Base-by-base conservation (phyloP, 2,329 filamentous ascomycete genomes). In the Fusarium guadeloupense region DNA sequence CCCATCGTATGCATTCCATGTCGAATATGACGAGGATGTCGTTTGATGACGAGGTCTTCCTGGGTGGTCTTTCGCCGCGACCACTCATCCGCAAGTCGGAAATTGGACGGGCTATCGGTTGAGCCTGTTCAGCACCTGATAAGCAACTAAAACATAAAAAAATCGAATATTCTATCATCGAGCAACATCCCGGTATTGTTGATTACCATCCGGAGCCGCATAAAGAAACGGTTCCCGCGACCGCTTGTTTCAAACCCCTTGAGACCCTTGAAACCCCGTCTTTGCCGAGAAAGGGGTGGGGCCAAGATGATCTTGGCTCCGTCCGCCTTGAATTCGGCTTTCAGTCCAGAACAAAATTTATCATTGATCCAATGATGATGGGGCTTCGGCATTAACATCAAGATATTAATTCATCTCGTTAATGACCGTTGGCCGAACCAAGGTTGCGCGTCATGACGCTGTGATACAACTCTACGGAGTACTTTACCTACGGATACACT, bases 101-200 rank as follows among this genome's bases (percentile, higher is more conserved):
- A 40, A 85, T 85, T 71, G 83, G 83, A 6, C 77, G 80, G 23
- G 83, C 83, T 4, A 80, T 85, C 47, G 83, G 83, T n/a, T 85
- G 76, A 82, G 53, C 35, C 21, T 30, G 16, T 37, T 21, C 35
- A 17, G 37, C 30, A 49, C 41, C 37, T 17, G 35, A 51, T 25
- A 41, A 41, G 43, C 37, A 49, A 28, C n/a, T n/a, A n/a, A n/a
- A n/a, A n/a, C n/a, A n/a, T n/a, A 42, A 45, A 56, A 58, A 50
- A 28, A 25, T 42, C 49, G 53, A 45, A 30, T 37, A 54, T 55
- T 47, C 49, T 39, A 42, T 21, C 39, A 33, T 35, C 20, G 54
- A 38, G 31, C 17, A 31, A 35, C 38, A 48, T 39, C 55, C 54
- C 52, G 37, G 54, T 48, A 55, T 55, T n/a, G 17, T 31, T 61